These are phyloP conservation scores for Pulicaria dysenterica DNA, from an alignment of 129 eudicot species.

Conservation along the genomic window DNA sequence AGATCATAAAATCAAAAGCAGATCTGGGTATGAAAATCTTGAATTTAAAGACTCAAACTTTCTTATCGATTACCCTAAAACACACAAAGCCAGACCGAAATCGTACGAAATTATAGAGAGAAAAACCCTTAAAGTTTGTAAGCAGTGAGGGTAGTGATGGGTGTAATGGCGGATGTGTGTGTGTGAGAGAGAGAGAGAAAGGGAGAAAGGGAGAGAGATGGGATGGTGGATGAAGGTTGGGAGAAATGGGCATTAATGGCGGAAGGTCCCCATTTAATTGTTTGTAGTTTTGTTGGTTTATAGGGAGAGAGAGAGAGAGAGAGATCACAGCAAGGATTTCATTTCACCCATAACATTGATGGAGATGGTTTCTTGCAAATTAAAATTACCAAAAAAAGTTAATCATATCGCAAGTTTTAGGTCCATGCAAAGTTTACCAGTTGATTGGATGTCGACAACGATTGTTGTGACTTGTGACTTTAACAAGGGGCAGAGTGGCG, in stretches of 20 bases:
- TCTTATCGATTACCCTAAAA: constrained; percentile 1
- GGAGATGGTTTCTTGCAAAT: constrained; percentile 31
- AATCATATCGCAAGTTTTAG: constrained; percentile 1
- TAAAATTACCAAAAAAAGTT: not conserved
- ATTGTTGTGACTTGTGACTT: not conserved
- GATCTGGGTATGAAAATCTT: constrained; percentile 34
- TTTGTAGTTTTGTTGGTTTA: constrained; percentile 15
- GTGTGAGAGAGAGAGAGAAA: too few species aligned
- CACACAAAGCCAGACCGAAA: constrained; percentile 17
- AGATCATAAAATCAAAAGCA: constrained; percentile 6
- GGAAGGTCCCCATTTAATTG: constrained; percentile 27
- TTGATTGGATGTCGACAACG: not conserved
- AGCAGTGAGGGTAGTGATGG: constrained; percentile 29
- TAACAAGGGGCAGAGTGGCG: too few species aligned
- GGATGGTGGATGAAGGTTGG: constrained; percentile 40
- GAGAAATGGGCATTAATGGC: constrained; percentile 41
- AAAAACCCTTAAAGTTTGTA: constrained; percentile 6
- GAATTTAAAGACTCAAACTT: constrained; percentile 4
- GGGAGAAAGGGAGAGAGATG: not conserved
- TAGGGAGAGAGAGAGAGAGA: constrained; percentile 9
- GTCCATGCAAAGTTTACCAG: constrained; percentile 7
- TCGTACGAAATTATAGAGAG: not conserved
- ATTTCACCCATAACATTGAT: constrained; percentile 25
- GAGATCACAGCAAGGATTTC: constrained; percentile 13
- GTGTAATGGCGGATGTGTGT: not conserved